phyloP scores from a whole-genome alignment of 495 filamentous ascomycete species.

The Tuber calosporum region DNA sequence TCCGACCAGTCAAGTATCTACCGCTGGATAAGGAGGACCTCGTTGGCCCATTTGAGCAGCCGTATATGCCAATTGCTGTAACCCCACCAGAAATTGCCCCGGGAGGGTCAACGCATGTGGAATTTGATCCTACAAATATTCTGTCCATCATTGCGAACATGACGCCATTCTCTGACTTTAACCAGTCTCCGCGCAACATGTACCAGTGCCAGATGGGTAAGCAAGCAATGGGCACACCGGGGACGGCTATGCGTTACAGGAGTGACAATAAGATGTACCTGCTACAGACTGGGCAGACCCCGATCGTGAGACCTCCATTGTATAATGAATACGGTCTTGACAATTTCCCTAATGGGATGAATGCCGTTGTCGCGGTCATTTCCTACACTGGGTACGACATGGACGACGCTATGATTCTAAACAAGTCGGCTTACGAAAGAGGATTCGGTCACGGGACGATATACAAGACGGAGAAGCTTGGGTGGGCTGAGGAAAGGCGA shows the following conservation, averaged over 20 bases:
- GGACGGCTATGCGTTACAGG: constrained; percentile 73
- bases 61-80: constrained; percentile 95
- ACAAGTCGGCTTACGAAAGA: constrained; percentile 93
- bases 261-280: constrained; percentile 97
- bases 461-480: constrained; percentile 91
- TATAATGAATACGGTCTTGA: constrained; percentile 96
- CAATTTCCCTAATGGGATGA: constrained; percentile 97
- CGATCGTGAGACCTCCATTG: constrained; percentile 80
- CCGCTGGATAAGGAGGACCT: constrained; percentile 74
- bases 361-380: constrained; percentile 93
- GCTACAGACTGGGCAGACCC: constrained; percentile 91
- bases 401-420: constrained; percentile 99
- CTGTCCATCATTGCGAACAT: constrained; percentile 96
- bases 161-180: constrained; percentile 98
- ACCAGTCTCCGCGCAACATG: constrained; percentile 98
- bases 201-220: constrained; percentile 99
- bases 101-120: constrained; percentile 83
- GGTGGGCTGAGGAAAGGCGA: constrained; percentile 64
- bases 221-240: constrained; percentile 96
- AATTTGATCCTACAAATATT: constrained; percentile 92
- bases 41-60: constrained; percentile 90
- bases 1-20: constrained; percentile 85
- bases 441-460: constrained; percentile 95
- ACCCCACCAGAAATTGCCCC: constrained; percentile 73
- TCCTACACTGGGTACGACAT: constrained; percentile 99